These are phyloP conservation scores for Tricholomella constricta DNA, from an alignment of 768 basidiomycete genomes.

Conservation along the genomic window DNA sequence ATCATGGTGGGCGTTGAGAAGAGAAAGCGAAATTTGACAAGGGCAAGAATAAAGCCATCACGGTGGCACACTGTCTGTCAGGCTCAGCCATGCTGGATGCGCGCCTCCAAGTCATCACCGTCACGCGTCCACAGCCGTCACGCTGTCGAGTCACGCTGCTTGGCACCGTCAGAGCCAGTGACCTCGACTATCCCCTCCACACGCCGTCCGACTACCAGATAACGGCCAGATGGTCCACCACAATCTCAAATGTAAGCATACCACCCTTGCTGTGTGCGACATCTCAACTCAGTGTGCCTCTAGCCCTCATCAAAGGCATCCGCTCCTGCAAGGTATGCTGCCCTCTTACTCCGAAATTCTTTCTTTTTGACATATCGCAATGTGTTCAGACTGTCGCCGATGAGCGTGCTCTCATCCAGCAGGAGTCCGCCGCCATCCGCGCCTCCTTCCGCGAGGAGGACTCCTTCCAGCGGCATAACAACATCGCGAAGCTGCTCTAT, in stretches of 20 bases:
- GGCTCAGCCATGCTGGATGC: too few relatives aligned
- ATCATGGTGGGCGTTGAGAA: conserved; percentile 16
- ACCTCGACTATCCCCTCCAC: background rate
- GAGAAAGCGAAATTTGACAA: too few relatives aligned
- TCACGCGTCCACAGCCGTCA: conserved; percentile 11
- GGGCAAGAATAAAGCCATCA: too few relatives aligned
- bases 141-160: conserved; percentile 10
- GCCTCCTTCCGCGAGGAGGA: conserved; percentile 98
- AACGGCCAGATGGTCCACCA: conserved; percentile 66
- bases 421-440: conserved; percentile 95
- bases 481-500: conserved; percentile 96
- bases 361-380: conserved; percentile 17
- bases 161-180: conserved; percentile 1
- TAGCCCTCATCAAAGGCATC: conserved; percentile 98
- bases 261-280: background rate
- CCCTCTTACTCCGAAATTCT: conserved; percentile 6
- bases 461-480: conserved; percentile 92
- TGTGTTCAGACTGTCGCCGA: conserved; percentile 87
- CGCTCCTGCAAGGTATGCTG: conserved; percentile 86
- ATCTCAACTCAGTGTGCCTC: conserved; percentile 25
- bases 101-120: too few relatives aligned
- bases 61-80: too few relatives aligned
- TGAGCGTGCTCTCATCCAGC: conserved; percentile 94
- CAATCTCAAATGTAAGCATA: conserved; percentile 75
- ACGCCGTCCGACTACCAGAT: background rate